These are phyloP conservation scores for Drechmeria coniospora DNA, from an alignment of 2,329 filamentous ascomycete species.

Conservation along the genomic window DNA sequence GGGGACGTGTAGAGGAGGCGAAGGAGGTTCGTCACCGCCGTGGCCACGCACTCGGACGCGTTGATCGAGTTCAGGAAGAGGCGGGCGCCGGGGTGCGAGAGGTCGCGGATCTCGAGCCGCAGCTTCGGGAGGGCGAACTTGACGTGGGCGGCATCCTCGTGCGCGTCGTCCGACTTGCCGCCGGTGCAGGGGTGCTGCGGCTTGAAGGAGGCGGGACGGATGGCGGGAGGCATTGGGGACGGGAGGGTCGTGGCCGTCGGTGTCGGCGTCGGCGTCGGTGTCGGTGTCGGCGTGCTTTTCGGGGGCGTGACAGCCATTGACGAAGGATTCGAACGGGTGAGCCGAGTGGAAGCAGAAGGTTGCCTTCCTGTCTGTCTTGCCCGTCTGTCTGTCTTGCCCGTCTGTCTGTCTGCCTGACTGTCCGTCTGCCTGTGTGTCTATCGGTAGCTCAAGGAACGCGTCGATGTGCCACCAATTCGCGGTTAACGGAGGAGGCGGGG, in stretches of 20 bases:
- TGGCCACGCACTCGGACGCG: conserved; percentile 43
- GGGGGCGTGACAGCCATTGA: neutral
- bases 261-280: conserved; percentile 7
- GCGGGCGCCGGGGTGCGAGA: conserved; percentile 41
- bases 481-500: too few species aligned
- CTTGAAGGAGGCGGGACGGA: conserved; percentile 1
- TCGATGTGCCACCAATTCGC: too few species aligned
- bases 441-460: too few species aligned
- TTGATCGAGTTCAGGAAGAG: conserved; percentile 55
- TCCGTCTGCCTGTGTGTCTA: too few species aligned
- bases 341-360: too few species aligned
- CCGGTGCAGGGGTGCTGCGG: neutral
- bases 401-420: too few species aligned
- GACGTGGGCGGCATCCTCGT: conserved; percentile 1
- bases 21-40: conserved; percentile 53
- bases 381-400: too few species aligned
- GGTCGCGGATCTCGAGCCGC: conserved; percentile 42
- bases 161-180: neutral
- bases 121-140: conserved; percentile 36
- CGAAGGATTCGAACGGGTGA: too few species aligned
- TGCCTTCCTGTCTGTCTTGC: too few species aligned
- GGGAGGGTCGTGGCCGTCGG: conserved; percentile 8
- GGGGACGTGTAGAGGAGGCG: conserved; percentile 51
- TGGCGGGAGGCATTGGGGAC: conserved; percentile 13
- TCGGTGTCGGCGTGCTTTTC: conserved; percentile 11